Evolutionary conservation across 2,329 filamentous ascomycete genomes (phyloP).

Genomic region (Amauroascus verrucosus): DNA sequence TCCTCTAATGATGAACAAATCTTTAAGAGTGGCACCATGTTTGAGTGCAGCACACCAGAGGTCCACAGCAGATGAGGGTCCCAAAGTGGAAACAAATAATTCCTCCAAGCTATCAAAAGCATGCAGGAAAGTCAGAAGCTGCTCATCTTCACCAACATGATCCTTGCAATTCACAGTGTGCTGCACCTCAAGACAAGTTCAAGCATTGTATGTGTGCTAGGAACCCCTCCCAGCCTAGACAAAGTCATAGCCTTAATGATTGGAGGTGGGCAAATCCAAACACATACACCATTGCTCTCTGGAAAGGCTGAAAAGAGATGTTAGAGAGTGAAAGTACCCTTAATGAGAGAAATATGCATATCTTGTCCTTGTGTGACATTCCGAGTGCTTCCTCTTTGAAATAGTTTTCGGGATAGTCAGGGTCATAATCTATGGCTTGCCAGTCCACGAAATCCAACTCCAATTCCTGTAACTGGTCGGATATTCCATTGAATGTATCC

Average conservation of each 20-base stretch:
- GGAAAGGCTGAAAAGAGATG: not conserved
- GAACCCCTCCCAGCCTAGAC: not conserved
- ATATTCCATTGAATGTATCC: not conserved
- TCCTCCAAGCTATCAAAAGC: conserved; percentile 3
- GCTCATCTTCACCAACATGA: not conserved
- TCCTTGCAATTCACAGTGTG: not conserved
- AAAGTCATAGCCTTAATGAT: not conserved
- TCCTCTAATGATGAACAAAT: conserved; percentile 5
- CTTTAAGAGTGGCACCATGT: conserved; percentile 4
- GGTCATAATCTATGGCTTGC: not conserved
- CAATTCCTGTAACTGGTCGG: conserved; percentile 2
- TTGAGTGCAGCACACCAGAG: conserved; percentile 6
- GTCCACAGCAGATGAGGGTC: not conserved
- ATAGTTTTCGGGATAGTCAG: not conserved
- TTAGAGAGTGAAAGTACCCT: not conserved
- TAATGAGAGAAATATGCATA: conserved; percentile 1
- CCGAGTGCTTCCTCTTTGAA: not conserved
- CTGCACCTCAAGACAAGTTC: conserved; percentile 2
- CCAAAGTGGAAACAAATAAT: conserved; percentile 2
- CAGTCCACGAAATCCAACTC: not conserved
- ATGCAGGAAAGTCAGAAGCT: not conserved
- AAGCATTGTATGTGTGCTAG: not conserved
- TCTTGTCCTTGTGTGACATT: not conserved
- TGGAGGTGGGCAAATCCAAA: not conserved
- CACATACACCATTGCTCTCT: not conserved